A percentile compares a stretch with the other conserved stretches of the same genome.
Evolutionary conservation across 2,329 filamentous ascomycete species (phyloP).

Genomic region (Calonectria crousiana): DNA sequence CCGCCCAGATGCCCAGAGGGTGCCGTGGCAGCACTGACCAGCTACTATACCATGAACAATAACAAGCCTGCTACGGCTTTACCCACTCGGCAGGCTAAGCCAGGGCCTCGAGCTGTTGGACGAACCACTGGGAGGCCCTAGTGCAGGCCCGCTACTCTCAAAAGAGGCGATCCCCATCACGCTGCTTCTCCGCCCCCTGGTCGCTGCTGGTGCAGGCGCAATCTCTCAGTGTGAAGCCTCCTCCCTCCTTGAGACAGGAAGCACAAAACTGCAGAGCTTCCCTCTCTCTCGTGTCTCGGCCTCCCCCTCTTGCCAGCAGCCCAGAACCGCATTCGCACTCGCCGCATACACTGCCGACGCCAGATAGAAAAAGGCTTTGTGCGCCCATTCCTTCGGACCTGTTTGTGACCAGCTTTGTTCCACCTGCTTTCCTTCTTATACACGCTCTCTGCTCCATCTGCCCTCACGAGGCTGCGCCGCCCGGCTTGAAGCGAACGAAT

Average conservation of each 20-base stretch:
- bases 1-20: not conserved
- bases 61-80: constrained; percentile 10
- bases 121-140: constrained; percentile 12
- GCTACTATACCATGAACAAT: constrained; percentile 2
- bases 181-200: constrained; percentile 3
- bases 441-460: not conserved
- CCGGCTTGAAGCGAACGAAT: constrained; percentile 13
- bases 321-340: not conserved
- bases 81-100: constrained; percentile 13
- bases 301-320: not conserved
- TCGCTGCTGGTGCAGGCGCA: constrained; percentile 15
- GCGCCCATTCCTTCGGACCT: not conserved
- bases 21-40: constrained; percentile 11
- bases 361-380: not conserved
- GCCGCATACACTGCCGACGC: not conserved
- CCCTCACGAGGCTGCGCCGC: not conserved
- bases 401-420: not conserved
- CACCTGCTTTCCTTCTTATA: not conserved
- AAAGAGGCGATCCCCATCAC: constrained; percentile 10
- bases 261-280: not conserved
- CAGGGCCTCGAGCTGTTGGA: constrained; percentile 7
- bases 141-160: constrained; percentile 3
- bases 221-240: constrained; percentile 16
- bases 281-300: not conserved
- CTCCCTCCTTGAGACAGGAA: not conserved